A percentile compares a stretch with the other conserved stretches of the same genome.
Evolutionary conservation across 352 stramenopile species (phyloP).

Genomic region (Pythium volutum): DNA sequence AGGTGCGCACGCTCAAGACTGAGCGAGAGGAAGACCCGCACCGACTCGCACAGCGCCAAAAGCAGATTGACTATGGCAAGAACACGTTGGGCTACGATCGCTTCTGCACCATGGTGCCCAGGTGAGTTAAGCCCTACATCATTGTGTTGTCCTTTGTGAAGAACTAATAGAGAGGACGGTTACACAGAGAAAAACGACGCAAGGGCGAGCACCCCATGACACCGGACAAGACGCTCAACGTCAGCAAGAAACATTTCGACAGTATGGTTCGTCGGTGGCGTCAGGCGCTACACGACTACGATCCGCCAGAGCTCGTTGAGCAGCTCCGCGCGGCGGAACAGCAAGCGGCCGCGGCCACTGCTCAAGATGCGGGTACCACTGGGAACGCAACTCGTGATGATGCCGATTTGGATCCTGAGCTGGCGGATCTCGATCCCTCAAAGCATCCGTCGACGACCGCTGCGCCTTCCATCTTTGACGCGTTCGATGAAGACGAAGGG

Average conservation of each 20-base stretch:
- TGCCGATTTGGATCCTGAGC: constrained; percentile 17
- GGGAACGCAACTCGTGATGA: background rate
- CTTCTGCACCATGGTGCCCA: constrained; percentile 67
- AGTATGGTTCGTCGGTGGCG: constrained; percentile 72
- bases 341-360: background rate
- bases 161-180: background rate
- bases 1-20: constrained; percentile 48
- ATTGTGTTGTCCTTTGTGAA: background rate
- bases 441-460: constrained; percentile 5
- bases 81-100: constrained; percentile 91
- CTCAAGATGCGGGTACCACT: background rate
- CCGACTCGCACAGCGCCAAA: constrained; percentile 86
- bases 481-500: constrained; percentile 62
- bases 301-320: constrained; percentile 57
- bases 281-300: constrained; percentile 77
- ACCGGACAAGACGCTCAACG: constrained; percentile 69
- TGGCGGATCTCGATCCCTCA: constrained; percentile 28
- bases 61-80: constrained; percentile 92
- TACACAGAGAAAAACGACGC: constrained; percentile 40
- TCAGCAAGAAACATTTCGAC: constrained; percentile 86
- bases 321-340: constrained; percentile 13
- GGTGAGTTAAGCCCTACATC: constrained; percentile 24
- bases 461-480: constrained; percentile 61
- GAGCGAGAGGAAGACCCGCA: constrained; percentile 78
- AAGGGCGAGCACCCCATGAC: constrained; percentile 64